Evolutionary conservation across 108 stramenopile genomes (phyloP), one percentile per base, ranked within the genome.

Genomic region (Mayamaea pseudoterrestris): DNA sequence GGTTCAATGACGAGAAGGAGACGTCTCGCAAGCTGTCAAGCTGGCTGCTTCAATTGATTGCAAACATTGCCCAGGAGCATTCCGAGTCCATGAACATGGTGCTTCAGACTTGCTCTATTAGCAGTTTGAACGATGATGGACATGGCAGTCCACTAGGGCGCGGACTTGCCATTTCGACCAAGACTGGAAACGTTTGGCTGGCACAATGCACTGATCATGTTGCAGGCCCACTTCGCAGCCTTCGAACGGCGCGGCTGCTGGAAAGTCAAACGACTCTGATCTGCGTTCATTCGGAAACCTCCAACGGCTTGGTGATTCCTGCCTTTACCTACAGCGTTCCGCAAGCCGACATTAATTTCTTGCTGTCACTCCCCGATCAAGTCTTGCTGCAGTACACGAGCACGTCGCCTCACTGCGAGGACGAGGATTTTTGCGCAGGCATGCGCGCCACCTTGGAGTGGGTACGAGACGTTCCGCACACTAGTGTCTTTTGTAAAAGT

Each of bases 331-430:
- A 67, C 45, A 22, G 29, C n/a, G n/a, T n/a, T 17, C 29, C 74
- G 27, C 53, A 69, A 47, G 24, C 50, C n/a, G 46, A 57, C 26
- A 53, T 76, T 17, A 47, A 74, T 30, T 21, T 26, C 30, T 43
- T 89, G 31, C 32, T 83, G 57, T n/a, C 47, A 17, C 41, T 77
- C 24, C 60, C 73, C 22, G 79, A 89, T 63, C 47, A 53, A 4
- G 12, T 58, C 13, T 26, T 89, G 40, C 39, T 83, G 12, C 50
- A 63, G 34, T 53, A 62, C 32, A 82, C 80, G 0, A 80, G 78
- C 5, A 84, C 87, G 8, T 78, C 76, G 9, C 87, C 87, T 5
- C 45, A 74, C 17, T 77, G 73, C 13, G 87, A 90, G 59, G 75
- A 79, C 47, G 47, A 46, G 2, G 73, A 74, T 47, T 90, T 82